Base-by-base conservation (phyloP, 2,329 filamentous ascomycete genomes). In the Claviceps citrina region DNA sequence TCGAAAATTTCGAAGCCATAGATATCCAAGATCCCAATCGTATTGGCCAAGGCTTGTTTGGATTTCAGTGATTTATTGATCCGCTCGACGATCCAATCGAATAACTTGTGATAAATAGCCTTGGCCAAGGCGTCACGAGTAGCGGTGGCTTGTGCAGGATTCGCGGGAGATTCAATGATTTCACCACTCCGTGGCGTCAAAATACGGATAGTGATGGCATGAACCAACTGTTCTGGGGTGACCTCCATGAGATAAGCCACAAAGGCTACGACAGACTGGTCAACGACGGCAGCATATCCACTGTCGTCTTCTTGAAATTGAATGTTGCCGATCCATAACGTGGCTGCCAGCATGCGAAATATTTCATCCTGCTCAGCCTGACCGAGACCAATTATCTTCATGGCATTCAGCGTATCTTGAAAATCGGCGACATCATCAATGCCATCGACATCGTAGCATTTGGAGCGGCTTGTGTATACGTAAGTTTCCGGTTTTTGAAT, bases 1-100 rank as follows among this genome's bases (percentile, higher is more conserved):
- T 98, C 91, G 50, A 98, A 98, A 50, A 98, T 98, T 58, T 98
- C 91, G 54, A 98, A 98, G 2, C 91, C 91, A 58, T 98, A 98
- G 50, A 98, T 98, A 70, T 98, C 91, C 49, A 98, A 71, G 55
- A 98, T 96, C 55, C 91, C 91, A 49, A 98, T 91, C 3, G 84
- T 84, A 58, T 95, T 91, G 31, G 76, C 66, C 3, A 87, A 73
- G 0, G 75, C 64, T 36, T 84, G 81, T 46, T 78, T 75, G 16
- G 89, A 83, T 58, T 84, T 79, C 44, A 96, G 64, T 4, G 89
- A 94, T 48, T 79, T 74, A 61, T 96, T 96, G 49, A 96, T 79
- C 49, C 91, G 81, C 52, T 81, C 76, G 16, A 96, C 87, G 48
- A 98, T 96, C 91, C 91, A 98, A 61, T 98, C 89, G 52, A 98